Percentiles rank a stretch among this genome's conserved stretches.
Conservation (phyloP, 768 basidiomycete genomes). For the Ramaria sp. region DNA sequence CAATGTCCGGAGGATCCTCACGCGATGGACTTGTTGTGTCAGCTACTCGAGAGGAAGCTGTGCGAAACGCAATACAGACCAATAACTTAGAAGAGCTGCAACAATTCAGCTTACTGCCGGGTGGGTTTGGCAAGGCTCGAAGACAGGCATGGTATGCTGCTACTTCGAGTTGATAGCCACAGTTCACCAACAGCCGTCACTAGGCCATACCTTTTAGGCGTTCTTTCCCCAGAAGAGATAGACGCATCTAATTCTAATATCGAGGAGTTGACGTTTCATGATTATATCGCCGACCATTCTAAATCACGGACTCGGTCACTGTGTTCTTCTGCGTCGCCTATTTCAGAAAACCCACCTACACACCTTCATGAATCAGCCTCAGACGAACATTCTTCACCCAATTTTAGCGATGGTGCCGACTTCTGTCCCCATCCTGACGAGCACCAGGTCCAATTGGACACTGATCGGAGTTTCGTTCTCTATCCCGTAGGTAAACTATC, state of each 20-base stretch:
- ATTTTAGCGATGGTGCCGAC: neutral
- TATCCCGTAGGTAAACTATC: conserved; percentile 69
- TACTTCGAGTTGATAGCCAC: conserved; percentile 6
- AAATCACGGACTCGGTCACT: neutral
- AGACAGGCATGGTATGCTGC: conserved; percentile 41
- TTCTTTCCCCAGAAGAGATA: conserved; percentile 1
- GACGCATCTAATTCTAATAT: neutral
- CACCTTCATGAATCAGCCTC: neutral
- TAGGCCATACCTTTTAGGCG: conserved; percentile 30
- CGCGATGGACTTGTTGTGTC: too few species aligned
- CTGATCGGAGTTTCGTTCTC: conserved; percentile 85
- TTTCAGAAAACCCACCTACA: neutral
- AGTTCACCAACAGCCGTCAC: conserved; percentile 17
- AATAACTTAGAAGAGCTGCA: conserved; percentile 36
- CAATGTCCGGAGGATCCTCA: too few species aligned
- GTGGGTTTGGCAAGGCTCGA: conserved; percentile 55
- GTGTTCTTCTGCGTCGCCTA: neutral
- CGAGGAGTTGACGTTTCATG: neutral
- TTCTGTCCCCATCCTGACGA: conserved; percentile 56
- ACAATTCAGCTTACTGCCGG: conserved; percentile 36
- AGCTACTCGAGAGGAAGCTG: neutral
- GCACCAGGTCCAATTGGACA: conserved; percentile 79
- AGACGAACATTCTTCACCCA: neutral
- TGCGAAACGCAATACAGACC: conserved; percentile 21
- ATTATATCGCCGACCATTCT: neutral